Conservation (phyloP, 2,329 filamentous ascomycete genomes). For the Alternaria postmessia region DNA sequence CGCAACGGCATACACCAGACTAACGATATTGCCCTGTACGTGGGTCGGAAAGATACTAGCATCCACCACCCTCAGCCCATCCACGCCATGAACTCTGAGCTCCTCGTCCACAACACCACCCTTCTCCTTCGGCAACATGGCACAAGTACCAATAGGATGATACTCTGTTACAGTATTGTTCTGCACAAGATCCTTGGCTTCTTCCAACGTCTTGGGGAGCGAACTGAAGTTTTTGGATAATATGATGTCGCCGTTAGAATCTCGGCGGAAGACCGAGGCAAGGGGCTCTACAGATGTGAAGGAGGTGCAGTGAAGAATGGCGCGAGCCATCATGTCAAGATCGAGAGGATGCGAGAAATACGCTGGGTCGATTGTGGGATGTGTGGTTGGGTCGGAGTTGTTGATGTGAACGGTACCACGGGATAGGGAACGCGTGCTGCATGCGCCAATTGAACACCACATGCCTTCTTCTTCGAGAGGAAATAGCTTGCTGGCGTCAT, state of each 20-base stretch:
- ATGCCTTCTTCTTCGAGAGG: slow-evolving; percentile 23
- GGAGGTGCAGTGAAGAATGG: slow-evolving; percentile 30
- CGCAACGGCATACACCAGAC: slow-evolving; percentile 37
- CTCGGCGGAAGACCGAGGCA: not conserved
- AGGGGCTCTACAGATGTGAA: slow-evolving; percentile 8
- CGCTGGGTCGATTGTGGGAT: slow-evolving; percentile 52
- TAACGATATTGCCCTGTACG: slow-evolving; percentile 28
- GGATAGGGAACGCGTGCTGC: slow-evolving; percentile 50
- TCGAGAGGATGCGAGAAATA: slow-evolving; percentile 57
- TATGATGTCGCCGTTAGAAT: slow-evolving; percentile 2
- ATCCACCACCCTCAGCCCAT: slow-evolving; percentile 39
- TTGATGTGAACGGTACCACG: slow-evolving; percentile 52
- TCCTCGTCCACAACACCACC: slow-evolving; percentile 43
- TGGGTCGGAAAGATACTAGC: slow-evolving; percentile 38
- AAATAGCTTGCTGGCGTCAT: slow-evolving; percentile 7
- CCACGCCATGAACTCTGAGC: slow-evolving; percentile 41
- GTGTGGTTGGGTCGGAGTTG: slow-evolving; percentile 37
- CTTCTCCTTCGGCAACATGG: slow-evolving; percentile 40
- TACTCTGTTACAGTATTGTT: slow-evolving; percentile 29
- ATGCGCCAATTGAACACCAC: slow-evolving; percentile 23
- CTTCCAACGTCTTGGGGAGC: slow-evolving; percentile 20
- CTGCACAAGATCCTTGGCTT: slow-evolving; percentile 23
- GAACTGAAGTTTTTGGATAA: slow-evolving; percentile 20
- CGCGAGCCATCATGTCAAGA: slow-evolving; percentile 50
- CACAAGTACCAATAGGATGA: slow-evolving; percentile 46